Evolutionary conservation across 345 rosid genomes (phyloP).

Genomic region (Arabidopsis thaliana): DNA sequence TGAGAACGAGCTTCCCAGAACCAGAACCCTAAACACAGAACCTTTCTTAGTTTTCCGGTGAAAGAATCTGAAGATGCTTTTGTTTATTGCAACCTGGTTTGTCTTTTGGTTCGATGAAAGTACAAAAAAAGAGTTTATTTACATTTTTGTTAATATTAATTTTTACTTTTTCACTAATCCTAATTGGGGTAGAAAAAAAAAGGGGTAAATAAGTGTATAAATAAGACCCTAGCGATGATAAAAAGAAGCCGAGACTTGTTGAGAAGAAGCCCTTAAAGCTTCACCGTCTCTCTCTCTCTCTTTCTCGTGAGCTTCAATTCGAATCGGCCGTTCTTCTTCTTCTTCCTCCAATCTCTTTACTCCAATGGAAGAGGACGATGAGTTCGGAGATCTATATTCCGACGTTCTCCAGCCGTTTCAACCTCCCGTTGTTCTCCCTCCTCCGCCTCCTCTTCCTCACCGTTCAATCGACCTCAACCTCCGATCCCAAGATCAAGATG

Average conservation of each 20-base stretch:
- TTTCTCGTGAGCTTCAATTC: constrained; percentile 25
- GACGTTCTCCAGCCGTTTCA: constrained; percentile 73
- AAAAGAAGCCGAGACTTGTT: constrained; percentile 27
- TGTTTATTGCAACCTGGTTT: constrained; percentile 6
- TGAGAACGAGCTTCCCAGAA: background rate
- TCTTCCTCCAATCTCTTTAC: constrained; percentile 27
- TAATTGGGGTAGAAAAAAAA: constrained; percentile 5
- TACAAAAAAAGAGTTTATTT: background rate
- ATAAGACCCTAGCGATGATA: constrained; percentile 27
- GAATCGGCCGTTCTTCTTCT: constrained; percentile 32
- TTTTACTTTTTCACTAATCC: background rate
- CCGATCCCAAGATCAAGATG: constrained; percentile 41
- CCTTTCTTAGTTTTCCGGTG: constrained; percentile 1
- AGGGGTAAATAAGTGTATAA: constrained; percentile 3
- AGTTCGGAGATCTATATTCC: constrained; percentile 98
- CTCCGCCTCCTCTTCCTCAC: constrained; percentile 43
- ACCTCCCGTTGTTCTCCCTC: constrained; percentile 45
- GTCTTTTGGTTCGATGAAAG: constrained; percentile 11
- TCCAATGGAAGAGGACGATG: constrained; percentile 94
- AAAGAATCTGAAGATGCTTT: constrained; percentile 5
- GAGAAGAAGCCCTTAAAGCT: constrained; percentile 43
- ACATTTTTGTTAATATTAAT: background rate
- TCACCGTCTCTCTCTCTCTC: constrained; percentile 41
- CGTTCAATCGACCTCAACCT: constrained; percentile 72
- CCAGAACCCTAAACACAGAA: constrained; percentile 40